Percentiles rank a stretch among this genome's conserved stretches.
These are phyloP conservation scores for Dothideomycetidae sp. DNA, from an alignment of 2,329 filamentous ascomycete genomes.

Conservation along the genomic window DNA sequence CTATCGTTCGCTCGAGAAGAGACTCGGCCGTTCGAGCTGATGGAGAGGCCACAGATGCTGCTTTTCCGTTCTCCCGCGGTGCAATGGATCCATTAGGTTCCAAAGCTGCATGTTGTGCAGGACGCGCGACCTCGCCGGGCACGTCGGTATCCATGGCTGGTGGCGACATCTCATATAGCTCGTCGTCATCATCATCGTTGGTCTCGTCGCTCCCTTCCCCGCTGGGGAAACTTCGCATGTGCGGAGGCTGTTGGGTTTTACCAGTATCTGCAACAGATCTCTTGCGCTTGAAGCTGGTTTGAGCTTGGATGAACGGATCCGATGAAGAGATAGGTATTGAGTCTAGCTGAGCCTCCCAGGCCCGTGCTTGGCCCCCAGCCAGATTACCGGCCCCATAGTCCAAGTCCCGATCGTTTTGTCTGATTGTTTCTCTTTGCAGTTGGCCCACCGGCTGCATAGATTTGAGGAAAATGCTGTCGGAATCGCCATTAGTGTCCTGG, in stretches of 20 bases:
- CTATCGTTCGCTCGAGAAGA: background rate
- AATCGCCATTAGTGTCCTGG: no score
- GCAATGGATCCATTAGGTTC: background rate
- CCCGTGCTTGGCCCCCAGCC: no score
- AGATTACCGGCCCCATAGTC: background rate
- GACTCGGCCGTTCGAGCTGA: background rate
- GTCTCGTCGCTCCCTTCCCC: background rate
- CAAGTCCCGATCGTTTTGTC: background rate
- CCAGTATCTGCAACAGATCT: background rate
- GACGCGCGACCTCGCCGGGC: background rate
- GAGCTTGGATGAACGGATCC: background rate
- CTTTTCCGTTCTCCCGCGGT: background rate
- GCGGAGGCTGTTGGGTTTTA: background rate
- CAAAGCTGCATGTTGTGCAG: background rate
- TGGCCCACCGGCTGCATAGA: background rate
- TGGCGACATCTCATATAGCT: conserved; percentile 8
- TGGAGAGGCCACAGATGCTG: background rate
- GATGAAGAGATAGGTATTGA: no score
- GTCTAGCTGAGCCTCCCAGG: no score
- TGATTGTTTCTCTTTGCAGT: background rate
- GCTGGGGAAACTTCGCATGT: background rate
- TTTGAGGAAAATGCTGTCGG: no score
- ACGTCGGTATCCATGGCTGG: background rate
- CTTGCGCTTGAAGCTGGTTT: background rate
- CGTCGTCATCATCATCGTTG: conserved; percentile 4